These are phyloP conservation scores for Acacia concinna DNA, from an alignment of 331 rosid species.

Conservation along the genomic window DNA sequence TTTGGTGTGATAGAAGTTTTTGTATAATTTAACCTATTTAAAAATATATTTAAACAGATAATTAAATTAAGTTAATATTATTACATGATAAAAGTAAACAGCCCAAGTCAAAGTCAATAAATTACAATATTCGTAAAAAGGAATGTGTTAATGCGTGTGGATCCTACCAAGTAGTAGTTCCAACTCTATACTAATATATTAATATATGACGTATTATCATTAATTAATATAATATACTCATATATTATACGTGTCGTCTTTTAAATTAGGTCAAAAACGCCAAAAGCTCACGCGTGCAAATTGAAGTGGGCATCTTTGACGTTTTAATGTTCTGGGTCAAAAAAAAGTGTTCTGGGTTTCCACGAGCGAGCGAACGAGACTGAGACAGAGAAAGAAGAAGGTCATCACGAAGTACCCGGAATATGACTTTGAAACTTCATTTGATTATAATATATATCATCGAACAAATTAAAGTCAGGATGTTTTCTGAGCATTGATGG, in stretches of 20 bases:
- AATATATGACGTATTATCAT: not conserved
- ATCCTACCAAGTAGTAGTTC: not conserved
- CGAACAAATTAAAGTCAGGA: conserved; percentile 29
- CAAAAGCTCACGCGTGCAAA: not conserved
- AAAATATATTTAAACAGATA: too few relatives aligned
- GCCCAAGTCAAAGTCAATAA: not conserved
- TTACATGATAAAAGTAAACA: too few relatives aligned
- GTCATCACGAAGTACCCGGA: conserved; percentile 29
- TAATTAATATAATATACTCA: too few relatives aligned
- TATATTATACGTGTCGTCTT: too few relatives aligned
- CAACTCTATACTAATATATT: not conserved
- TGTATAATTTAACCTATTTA: too few relatives aligned
- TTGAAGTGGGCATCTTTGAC: not conserved
- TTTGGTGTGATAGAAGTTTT: too few relatives aligned
- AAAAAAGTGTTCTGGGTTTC: not conserved
- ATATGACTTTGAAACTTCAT: conserved; percentile 18
- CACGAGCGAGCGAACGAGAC: not conserved
- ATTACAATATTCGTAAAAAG: not conserved
- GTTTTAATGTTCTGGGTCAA: too few relatives aligned
- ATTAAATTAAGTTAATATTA: too few relatives aligned
- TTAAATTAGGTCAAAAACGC: not conserved
- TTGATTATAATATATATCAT: conserved; percentile 9
- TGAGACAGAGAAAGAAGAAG: not conserved
- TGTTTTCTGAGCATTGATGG: conserved; percentile 19
- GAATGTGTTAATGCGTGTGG: too few relatives aligned